Base-by-base conservation (phyloP, 2,329 filamentous ascomycete species). In the Verticillium klebahnii region DNA sequence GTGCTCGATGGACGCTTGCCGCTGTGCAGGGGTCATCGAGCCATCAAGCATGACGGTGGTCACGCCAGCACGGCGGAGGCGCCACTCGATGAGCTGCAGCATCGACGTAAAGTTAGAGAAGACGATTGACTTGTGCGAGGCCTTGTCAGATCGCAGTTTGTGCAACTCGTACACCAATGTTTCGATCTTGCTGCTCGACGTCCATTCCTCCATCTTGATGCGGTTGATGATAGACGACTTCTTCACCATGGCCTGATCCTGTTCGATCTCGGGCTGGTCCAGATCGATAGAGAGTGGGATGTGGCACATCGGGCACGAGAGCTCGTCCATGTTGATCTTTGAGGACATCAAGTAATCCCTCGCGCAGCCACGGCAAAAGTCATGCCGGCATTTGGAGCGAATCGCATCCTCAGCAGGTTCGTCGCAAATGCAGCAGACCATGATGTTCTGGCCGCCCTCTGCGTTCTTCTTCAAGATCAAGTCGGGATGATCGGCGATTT, bases 151-250 rank as follows among this genome's bases (percentile, higher is more conserved):
- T 62, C 95, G 89, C 45, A 98, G 84, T 74, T 91, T 90, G 80
- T 96, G 95, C 2, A 99, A 84, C 71, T 98, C 93, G 71, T 97
- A 96, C 11, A 98, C 90, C 6, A 99, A 85, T 73, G 96, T 88
- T 78, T 99, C 95, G 67, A 99, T 99, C 80, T 99, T 99, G 65
- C 93, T 97, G 1, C 93, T 97, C 0, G 92, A 97, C 0, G 93
- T 97, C 95, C 95, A 99, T 70, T 98, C 91, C 73, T 96, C 92
- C 93, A 98, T 97, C 76, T 94, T 92, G 78, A 99, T 98, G 61
- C 95, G 91, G 74, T 98, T 98, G 81, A 98, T 96, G 74, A 99
- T 99, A 1, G 93, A 97, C 15, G 88, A 93, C 77, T 97, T 97
- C 83, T 97, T 97, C 63, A 97, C 88, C 7, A 88, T 78, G 1